Percentiles rank a stretch among this genome's conserved stretches.
phyloP scores from a whole-genome alignment of 345 rosid genomes.

The Ceriops zippeliana region DNA sequence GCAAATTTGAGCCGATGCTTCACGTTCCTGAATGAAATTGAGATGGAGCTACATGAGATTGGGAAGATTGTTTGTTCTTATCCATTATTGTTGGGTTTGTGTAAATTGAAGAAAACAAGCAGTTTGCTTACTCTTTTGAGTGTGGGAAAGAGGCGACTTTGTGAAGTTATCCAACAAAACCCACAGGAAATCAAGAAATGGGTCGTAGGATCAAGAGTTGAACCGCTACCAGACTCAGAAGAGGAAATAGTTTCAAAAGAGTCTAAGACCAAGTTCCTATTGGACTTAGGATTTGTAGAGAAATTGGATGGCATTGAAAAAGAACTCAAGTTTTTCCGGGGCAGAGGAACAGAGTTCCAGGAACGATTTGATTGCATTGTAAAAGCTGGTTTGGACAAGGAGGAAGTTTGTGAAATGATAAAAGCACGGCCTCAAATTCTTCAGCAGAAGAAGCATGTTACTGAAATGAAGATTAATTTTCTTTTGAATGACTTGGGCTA shows the following conservation, averaged over 20 bases:
- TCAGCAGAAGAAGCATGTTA: constrained; percentile 43
- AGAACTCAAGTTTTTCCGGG: constrained; percentile 53
- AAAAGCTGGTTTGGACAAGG: constrained; percentile 54
- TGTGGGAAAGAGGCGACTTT: constrained; percentile 49
- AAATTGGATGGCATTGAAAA: constrained; percentile 36
- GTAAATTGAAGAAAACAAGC: constrained; percentile 50
- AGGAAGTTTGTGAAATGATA: constrained; percentile 52
- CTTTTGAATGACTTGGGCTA: constrained; percentile 54
- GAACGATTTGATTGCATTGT: constrained; percentile 74
- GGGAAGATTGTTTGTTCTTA: constrained; percentile 44
- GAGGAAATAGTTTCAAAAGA: constrained; percentile 29
- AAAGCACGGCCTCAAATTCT: constrained; percentile 57
- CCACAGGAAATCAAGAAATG: constrained; percentile 54
- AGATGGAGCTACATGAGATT: constrained; percentile 52
- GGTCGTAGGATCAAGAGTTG: constrained; percentile 37
- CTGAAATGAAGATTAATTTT: constrained; percentile 52
- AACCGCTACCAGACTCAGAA: constrained; percentile 33
- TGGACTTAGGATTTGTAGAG: constrained; percentile 51
- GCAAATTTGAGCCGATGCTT: constrained; percentile 52
- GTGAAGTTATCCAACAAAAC: constrained; percentile 45
- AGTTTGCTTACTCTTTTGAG: constrained; percentile 44
- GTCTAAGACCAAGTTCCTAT: constrained; percentile 54
- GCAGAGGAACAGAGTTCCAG: constrained; percentile 56
- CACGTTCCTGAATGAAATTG: constrained; percentile 44
- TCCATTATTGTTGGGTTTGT: constrained; percentile 45